Base-by-base conservation (phyloP, 78 protist genomes). In the Polysphondylium violaceum region DNA sequence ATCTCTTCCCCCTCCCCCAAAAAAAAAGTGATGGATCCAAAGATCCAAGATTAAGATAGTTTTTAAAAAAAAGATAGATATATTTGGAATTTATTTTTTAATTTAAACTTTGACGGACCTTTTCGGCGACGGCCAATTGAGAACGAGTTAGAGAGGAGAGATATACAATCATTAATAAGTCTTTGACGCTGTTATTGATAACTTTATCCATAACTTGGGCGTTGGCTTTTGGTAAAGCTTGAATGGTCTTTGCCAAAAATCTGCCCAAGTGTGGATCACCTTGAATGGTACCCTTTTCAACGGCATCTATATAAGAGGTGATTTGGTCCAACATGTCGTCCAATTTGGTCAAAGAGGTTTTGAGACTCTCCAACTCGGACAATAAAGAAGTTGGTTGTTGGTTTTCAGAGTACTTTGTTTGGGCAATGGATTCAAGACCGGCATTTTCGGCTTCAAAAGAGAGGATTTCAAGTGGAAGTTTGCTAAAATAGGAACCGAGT, bases 121-220 rank as follows among this genome's bases (percentile, higher is more conserved):
- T 88, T 25, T 77, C 76, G 23, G 94, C 94, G 4, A 88, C 87
- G 16, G 94, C 94, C 43, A 88, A 72, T 76, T 88, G 94, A 35
- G 94, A 78, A 47, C 94, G 67, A 19, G 94, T 88, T 81, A 88
- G 27, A 53, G 86, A 78, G 9, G 94, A 67, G 17, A 88, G 43
- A 8, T 88, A 88, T 60, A 88, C 94, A 38, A 88, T 78, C 87
- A 88, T 76, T 21, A 88, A 68, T 35, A 88, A 81, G 63, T 88
- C 94, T 76, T 88, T 76, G 23, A 88, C 81, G 23, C 79, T 65
- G 74, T 88, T 88, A 61, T 76, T 88, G 94, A 88, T 68, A 47
- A 88, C 88, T 72, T 88, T 88, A 12, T 88, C 94, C 87, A 88
- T 71, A 12, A 78, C 87, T 29, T 69, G 60, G 14, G 94, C 36